Conservation (phyloP, 495 filamentous ascomycete species). For the Xylaria castorea region DNA sequence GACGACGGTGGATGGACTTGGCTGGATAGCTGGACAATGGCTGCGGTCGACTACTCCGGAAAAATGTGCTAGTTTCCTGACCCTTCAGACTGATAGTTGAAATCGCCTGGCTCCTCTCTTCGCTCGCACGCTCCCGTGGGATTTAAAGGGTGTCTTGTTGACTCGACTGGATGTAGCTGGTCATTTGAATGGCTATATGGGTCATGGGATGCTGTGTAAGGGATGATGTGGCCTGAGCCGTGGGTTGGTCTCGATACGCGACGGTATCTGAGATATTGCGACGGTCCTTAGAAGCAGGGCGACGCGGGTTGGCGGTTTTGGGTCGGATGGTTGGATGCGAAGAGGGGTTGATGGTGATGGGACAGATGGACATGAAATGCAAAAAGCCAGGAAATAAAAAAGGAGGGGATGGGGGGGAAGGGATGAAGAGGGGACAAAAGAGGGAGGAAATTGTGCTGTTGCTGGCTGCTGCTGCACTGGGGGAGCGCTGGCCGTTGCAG, state of each 20-base stretch:
- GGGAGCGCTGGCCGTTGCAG: slow-evolving; percentile 47
- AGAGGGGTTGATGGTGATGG: slow-evolving; percentile 58
- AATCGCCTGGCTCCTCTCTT: slow-evolving; percentile 58
- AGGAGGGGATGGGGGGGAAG: slow-evolving; percentile 47
- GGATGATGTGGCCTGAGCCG: slow-evolving; percentile 41
- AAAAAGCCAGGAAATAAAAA: slow-evolving; percentile 48
- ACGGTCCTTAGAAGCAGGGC: slow-evolving; percentile 48
- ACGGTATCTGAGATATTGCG: slow-evolving; percentile 58
- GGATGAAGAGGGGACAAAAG: slow-evolving; percentile 49
- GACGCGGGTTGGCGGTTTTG: slow-evolving; percentile 40
- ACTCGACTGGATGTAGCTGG: slow-evolving; percentile 55
- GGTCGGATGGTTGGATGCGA: slow-evolving; percentile 48
- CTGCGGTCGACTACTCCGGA: slow-evolving; percentile 41
- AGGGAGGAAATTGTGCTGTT: slow-evolving; percentile 47
- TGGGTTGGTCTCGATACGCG: slow-evolving; percentile 46
- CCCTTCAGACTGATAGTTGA: slow-evolving; percentile 59
- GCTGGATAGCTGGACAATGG: slow-evolving; percentile 26
- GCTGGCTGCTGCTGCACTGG: slow-evolving; percentile 38
- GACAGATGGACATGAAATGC: slow-evolving; percentile 35
- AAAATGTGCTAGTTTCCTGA: slow-evolving; percentile 36
- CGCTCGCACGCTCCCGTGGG: slow-evolving; percentile 61
- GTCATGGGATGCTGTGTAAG: slow-evolving; percentile 55
- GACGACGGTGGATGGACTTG: slow-evolving; percentile 32
- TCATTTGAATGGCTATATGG: slow-evolving; percentile 62
- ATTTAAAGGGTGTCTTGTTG: slow-evolving; percentile 67